Conservation (phyloP, 1,284 basidiomycete species). For the Sphagnurus paluster region DNA sequence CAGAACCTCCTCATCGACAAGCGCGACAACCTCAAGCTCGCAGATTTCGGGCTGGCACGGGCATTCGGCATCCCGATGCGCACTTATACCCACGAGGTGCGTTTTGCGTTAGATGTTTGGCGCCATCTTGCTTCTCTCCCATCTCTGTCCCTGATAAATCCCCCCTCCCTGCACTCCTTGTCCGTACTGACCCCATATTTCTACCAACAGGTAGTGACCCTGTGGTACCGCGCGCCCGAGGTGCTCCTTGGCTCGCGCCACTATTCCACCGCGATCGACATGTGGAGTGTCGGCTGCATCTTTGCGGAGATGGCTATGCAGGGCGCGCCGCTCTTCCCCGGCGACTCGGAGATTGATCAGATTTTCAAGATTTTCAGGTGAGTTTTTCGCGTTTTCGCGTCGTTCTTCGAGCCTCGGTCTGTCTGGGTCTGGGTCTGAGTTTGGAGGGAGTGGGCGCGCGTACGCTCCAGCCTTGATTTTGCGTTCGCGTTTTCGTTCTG, state of each 20-base stretch:
- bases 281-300: slow-evolving; percentile 98
- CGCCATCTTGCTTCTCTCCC: neutral
- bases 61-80: slow-evolving; percentile 98
- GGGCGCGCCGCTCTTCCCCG: slow-evolving; percentile 92
- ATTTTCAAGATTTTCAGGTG: slow-evolving; percentile 99
- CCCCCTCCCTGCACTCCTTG: too few species aligned
- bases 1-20: slow-evolving; percentile 97
- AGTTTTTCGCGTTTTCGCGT: slow-evolving; percentile 20
- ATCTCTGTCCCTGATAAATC: neutral
- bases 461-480: too few species aligned
- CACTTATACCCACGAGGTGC: slow-evolving; percentile 96
- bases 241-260: slow-evolving; percentile 94
- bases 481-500: too few species aligned
- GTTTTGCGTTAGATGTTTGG: slow-evolving; percentile 20
- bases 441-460: too few species aligned
- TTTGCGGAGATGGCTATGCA: slow-evolving; percentile 92
- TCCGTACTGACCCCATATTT: too few species aligned
- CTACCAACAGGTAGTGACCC: slow-evolving; percentile 88
- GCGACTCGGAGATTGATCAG: slow-evolving; percentile 99
- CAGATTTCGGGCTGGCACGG: slow-evolving; percentile 94
- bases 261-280: slow-evolving; percentile 96
- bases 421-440: too few species aligned
- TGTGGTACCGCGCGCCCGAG: slow-evolving; percentile 98
- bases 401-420: too few species aligned
- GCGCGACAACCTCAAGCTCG: slow-evolving; percentile 89